Evolutionary conservation across 129 eudicot genomes (phyloP).

Genomic region (Deinandra increscens): DNA sequence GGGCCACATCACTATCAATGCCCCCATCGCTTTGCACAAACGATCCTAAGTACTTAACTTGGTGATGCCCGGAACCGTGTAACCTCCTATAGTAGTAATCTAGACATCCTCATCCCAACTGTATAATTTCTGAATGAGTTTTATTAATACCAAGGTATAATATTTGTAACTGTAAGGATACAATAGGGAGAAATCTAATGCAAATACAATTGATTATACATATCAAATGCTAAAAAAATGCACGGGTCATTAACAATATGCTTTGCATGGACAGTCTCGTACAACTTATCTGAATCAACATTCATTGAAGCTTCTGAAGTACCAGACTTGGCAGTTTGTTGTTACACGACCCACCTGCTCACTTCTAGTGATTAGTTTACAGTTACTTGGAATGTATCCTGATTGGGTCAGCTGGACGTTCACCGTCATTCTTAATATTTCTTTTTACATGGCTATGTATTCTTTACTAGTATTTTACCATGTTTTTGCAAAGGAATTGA

Average conservation of each 20-base stretch:
- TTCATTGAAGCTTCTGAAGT: constrained; percentile 65
- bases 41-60: too few species aligned
- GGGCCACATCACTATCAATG: too few species aligned
- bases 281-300: constrained; percentile 53
- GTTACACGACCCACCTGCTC: constrained; percentile 77
- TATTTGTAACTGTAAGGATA: too few species aligned
- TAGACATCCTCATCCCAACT: too few species aligned
- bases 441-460: constrained; percentile 73
- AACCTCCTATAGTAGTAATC: too few species aligned
- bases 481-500: constrained; percentile 76
- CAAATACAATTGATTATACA: too few species aligned
- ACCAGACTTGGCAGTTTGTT: constrained; percentile 93
- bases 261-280: constrained; percentile 58
- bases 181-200: too few species aligned
- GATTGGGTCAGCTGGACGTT: constrained; percentile 77
- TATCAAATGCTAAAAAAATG: too few species aligned
- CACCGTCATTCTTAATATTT: constrained; percentile 60
- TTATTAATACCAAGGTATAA: too few species aligned
- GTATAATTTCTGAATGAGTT: too few species aligned
- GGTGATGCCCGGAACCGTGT: too few species aligned
- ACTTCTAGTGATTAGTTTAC: constrained; percentile 58
- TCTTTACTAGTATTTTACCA: constrained; percentile 77
- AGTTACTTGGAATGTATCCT: constrained; percentile 65
- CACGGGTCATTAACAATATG: constrained; percentile 17
- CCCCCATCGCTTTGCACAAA: too few species aligned